Conservation (phyloP, 805 yeast genomes). For the Wickerhamomyces alni region DNA sequence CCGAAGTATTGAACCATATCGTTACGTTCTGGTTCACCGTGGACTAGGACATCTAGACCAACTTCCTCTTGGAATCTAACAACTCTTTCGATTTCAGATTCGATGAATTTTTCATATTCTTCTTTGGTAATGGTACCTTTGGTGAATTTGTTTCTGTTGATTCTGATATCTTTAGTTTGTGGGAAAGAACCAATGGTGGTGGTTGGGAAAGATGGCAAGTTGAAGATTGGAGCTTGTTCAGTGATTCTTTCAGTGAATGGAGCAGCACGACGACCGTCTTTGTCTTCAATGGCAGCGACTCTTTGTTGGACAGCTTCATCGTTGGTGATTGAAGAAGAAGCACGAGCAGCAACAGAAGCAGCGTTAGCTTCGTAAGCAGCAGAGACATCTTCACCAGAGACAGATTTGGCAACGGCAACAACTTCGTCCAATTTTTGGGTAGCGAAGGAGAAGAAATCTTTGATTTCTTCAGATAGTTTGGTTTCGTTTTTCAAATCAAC, state of each 20-base stretch:
- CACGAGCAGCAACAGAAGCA: slow-evolving; percentile 77
- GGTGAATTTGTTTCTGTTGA: slow-evolving; percentile 95
- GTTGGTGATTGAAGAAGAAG: slow-evolving; percentile 83
- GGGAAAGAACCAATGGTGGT: slow-evolving; percentile 99
- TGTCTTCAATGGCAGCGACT: slow-evolving; percentile 69
- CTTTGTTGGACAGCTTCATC: slow-evolving; percentile 86
- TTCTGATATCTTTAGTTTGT: slow-evolving; percentile 98
- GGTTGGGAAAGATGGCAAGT: slow-evolving; percentile 98
- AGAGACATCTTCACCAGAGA: slow-evolving; percentile 74
- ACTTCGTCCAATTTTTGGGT: slow-evolving; percentile 93
- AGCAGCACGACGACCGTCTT: slow-evolving; percentile 76
- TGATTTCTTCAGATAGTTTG: slow-evolving; percentile 85
- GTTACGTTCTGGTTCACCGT: slow-evolving; percentile 99
- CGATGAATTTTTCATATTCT: slow-evolving; percentile 94
- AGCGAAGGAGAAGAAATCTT: slow-evolving; percentile 98
- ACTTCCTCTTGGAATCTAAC: slow-evolving; percentile 99
- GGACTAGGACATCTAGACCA: slow-evolving; percentile 96
- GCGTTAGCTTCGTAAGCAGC: slow-evolving; percentile 81
- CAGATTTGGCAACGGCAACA: slow-evolving; percentile 83
- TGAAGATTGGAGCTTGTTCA: slow-evolving; percentile 80
- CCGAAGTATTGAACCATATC: slow-evolving; percentile 99
- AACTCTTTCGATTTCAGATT: slow-evolving; percentile 92
- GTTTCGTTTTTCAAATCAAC: slow-evolving; percentile 91
- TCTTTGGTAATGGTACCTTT: slow-evolving; percentile 95
- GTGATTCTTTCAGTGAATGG: slow-evolving; percentile 84